Evolutionary conservation across 2,329 filamentous ascomycete genomes (phyloP).

Genomic region (Talaromyces albobiverticillius): DNA sequence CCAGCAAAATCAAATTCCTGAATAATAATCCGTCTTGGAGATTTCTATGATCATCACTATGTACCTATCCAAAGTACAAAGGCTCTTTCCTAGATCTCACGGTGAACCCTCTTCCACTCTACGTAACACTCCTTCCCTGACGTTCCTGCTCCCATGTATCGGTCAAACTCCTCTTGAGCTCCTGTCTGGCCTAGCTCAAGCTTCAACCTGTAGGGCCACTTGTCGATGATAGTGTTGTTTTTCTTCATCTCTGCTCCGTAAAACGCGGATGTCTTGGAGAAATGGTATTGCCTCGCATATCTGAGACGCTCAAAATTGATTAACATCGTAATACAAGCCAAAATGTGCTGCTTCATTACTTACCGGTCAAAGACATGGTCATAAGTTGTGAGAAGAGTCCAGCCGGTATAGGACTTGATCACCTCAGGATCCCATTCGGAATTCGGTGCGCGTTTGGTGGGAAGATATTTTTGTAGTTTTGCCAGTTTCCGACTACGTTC

Average conservation of each 20-base stretch:
- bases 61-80: too few relatives aligned
- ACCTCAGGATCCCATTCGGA: not conserved
- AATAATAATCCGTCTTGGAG: too few relatives aligned
- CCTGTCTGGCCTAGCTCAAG: not conserved
- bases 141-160: slow-evolving; percentile 10
- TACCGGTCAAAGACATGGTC: slow-evolving; percentile 17
- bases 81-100: too few relatives aligned
- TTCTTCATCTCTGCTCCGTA: slow-evolving; percentile 24
- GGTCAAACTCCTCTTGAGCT: slow-evolving; percentile 33
- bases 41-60: too few relatives aligned
- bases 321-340: not conserved
- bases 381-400: not conserved
- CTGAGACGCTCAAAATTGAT: not conserved
- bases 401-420: not conserved
- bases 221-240: slow-evolving; percentile 29
- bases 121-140: slow-evolving; percentile 29
- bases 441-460: not conserved
- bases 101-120: slow-evolving; percentile 25
- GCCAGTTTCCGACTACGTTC: too few relatives aligned
- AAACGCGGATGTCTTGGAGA: not conserved
- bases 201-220: not conserved
- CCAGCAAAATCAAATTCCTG: too few relatives aligned
- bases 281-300: slow-evolving; percentile 9
- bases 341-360: not conserved
- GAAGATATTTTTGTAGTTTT: slow-evolving; percentile 14